phyloP scores from a whole-genome alignment of 2,329 filamentous ascomycete genomes.

The Apiospora arundinis region DNA sequence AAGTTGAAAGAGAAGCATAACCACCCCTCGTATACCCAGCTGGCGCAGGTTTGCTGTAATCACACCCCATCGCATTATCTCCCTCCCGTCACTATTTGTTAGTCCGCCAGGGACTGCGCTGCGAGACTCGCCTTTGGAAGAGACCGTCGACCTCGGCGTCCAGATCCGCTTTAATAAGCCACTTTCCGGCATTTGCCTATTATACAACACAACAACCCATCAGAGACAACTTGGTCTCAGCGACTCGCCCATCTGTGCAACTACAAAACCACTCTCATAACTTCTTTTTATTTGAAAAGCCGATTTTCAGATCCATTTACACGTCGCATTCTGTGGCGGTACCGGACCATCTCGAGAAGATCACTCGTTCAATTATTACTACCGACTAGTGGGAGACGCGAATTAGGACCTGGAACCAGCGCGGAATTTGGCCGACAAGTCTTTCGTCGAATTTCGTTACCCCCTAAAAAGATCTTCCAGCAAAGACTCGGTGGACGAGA shows the following conservation, averaged over 20 bases:
- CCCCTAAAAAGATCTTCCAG: not conserved
- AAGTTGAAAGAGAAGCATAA: not conserved
- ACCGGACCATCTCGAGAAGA: slow-evolving; percentile 6
- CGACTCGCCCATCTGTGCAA: slow-evolving; percentile 29
- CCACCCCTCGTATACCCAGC: not conserved
- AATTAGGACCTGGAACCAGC: not conserved
- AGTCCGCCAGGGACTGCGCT: not conserved
- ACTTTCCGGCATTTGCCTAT: slow-evolving; percentile 29
- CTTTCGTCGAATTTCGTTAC: not conserved
- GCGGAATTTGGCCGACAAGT: slow-evolving; percentile 11
- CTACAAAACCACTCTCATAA: slow-evolving; percentile 8
- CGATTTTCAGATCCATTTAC: slow-evolving; percentile 3
- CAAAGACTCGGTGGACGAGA: not conserved
- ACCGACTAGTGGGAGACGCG: slow-evolving; percentile 1
- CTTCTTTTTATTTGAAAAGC: not conserved
- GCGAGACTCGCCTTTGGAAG: slow-evolving; percentile 10
- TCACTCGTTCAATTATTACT: not conserved
- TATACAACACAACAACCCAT: slow-evolving; percentile 31
- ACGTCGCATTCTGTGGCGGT: slow-evolving; percentile 5
- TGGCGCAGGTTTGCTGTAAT: slow-evolving; percentile 17
- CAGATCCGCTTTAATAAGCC: slow-evolving; percentile 27
- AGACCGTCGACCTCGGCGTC: slow-evolving; percentile 19
- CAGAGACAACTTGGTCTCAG: slow-evolving; percentile 32
- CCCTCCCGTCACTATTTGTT: slow-evolving; percentile 16
- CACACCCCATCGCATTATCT: slow-evolving; percentile 8